phyloP scores from a whole-genome alignment of 2,329 filamentous ascomycete genomes.

The Cercospora sp. region DNA sequence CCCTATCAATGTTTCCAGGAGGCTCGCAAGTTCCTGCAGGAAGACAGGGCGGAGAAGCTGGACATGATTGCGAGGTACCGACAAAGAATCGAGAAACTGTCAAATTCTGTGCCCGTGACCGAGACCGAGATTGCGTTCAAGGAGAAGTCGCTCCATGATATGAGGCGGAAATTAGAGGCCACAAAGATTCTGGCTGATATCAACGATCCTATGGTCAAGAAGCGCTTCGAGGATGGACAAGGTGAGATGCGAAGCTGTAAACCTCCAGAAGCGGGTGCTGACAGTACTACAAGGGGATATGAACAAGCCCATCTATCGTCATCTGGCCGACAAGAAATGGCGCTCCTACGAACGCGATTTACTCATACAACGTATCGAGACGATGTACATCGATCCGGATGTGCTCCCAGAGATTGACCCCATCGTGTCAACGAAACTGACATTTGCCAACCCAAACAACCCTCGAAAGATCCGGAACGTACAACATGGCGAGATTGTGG shows the following conservation, averaged over 20 bases:
- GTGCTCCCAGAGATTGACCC: conserved; percentile 79
- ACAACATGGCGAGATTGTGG: conserved; percentile 74
- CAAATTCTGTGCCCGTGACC: conserved; percentile 48
- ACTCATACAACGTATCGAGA: conserved; percentile 78
- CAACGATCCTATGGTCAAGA: conserved; percentile 92
- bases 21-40: conserved; percentile 76
- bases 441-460: conserved; percentile 58
- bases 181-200: conserved; percentile 90
- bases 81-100: conserved; percentile 66
- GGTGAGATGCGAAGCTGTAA: conserved; percentile 54
- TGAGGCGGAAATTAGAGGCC: conserved; percentile 71
- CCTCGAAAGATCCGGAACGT: conserved; percentile 53
- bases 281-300: conserved; percentile 68
- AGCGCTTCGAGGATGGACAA: conserved; percentile 85
- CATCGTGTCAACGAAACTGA: conserved; percentile 75
- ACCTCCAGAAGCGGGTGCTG: not conserved
- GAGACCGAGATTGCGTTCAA: conserved; percentile 47
- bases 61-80: conserved; percentile 67
- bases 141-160: conserved; percentile 65
- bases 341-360: conserved; percentile 75
- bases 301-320: conserved; percentile 93
- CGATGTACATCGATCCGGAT: conserved; percentile 87
- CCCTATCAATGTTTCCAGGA: conserved; percentile 99
- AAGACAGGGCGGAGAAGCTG: conserved; percentile 80
- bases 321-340: conserved; percentile 87